Evolutionary conservation across 1,284 basidiomycete species (phyloP).

Genomic region (Ustilago sp.): DNA sequence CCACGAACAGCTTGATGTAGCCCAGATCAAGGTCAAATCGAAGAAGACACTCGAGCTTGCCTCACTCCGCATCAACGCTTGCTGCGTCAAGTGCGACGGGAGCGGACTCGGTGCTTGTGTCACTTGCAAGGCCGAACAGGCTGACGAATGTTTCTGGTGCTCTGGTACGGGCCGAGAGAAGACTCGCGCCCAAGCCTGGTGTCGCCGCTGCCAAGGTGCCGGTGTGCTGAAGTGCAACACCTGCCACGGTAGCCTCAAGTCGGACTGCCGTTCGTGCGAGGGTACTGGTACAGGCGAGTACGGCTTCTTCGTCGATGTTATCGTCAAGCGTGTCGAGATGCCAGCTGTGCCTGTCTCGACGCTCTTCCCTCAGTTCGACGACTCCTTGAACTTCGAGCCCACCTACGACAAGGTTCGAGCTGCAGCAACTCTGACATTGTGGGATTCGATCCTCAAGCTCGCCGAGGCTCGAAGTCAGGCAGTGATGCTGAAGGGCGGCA

Average conservation of each 20-base stretch:
- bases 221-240: constrained; percentile 54
- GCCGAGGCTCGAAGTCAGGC: constrained; percentile 24
- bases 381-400: constrained; percentile 17
- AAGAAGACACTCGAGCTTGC: constrained; percentile 57
- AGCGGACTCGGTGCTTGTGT: constrained; percentile 34
- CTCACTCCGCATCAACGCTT: constrained; percentile 43
- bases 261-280: constrained; percentile 48
- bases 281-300: constrained; percentile 50
- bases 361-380: constrained; percentile 34
- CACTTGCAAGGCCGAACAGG: constrained; percentile 48
- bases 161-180: constrained; percentile 55
- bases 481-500: constrained; percentile 15
- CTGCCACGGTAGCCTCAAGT: constrained; percentile 47
- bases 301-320: constrained; percentile 57
- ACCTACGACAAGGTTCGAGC: constrained; percentile 42
- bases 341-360: constrained; percentile 48
- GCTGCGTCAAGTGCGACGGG: constrained; percentile 49
- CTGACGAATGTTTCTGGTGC: constrained; percentile 64
- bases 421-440: constrained; percentile 43
- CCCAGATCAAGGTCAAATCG: constrained; percentile 49
- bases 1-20: constrained; percentile 50
- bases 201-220: constrained; percentile 54
- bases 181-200: constrained; percentile 42
- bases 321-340: constrained; percentile 55
- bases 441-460: constrained; percentile 50